phyloP scores from a whole-genome alignment of 192 early-diverging fungal species.

The Paraglomus brasilianum region DNA sequence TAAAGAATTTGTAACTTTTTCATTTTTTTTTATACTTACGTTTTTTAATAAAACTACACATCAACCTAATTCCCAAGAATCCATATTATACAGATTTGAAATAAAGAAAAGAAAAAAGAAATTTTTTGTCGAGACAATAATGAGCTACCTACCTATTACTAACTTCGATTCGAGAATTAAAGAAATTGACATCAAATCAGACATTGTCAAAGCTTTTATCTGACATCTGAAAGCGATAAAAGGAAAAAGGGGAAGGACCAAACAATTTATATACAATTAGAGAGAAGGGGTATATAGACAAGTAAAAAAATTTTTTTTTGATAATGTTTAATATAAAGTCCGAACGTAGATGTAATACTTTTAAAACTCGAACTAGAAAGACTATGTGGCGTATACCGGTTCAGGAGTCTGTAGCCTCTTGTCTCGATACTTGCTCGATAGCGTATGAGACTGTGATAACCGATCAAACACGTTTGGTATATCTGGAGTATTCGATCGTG shows the following conservation, averaged over 20 bases:
- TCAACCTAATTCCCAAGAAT: neutral
- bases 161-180: neutral
- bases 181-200: neutral
- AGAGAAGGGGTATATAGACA: too few relatives aligned
- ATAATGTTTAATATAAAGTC: too few relatives aligned
- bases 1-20: too few relatives aligned
- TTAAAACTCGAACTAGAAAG: too few relatives aligned
- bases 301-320: neutral
- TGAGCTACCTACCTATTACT: too few relatives aligned
- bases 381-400: too few relatives aligned
- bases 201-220: neutral
- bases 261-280: too few relatives aligned
- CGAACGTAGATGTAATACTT: too few relatives aligned
- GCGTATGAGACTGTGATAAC: constrained; percentile 14
- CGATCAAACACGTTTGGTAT: constrained; percentile 17
- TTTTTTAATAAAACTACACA: too few relatives aligned
- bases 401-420: too few relatives aligned
- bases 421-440: neutral
- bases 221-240: neutral
- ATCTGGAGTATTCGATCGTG: constrained; percentile 8
- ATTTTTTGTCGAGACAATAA: neutral
- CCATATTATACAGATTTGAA: neutral
- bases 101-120: neutral
- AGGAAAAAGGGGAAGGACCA: too few relatives aligned
- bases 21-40: too few relatives aligned